phyloP scores from a whole-genome alignment of 2,329 filamentous ascomycete genomes.

The Penicillium hesseltinei region DNA sequence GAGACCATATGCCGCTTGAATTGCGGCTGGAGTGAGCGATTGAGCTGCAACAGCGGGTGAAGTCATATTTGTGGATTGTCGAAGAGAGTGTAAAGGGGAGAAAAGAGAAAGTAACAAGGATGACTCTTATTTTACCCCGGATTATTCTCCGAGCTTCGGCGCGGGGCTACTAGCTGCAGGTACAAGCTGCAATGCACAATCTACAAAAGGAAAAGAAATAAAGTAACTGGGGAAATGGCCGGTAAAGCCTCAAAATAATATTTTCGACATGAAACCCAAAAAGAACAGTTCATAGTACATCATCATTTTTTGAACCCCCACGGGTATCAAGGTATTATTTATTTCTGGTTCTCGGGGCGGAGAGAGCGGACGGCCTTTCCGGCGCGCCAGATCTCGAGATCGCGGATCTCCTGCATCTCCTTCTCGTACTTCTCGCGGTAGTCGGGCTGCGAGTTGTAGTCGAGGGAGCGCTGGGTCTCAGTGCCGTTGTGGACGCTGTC shows the following conservation, averaged over 20 bases:
- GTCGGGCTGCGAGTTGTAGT: constrained; percentile 93
- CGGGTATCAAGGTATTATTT: constrained; percentile 42
- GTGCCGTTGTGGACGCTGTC: constrained; percentile 84
- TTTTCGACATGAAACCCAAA: constrained; percentile 21
- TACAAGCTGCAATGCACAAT: not conserved
- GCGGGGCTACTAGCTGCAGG: not conserved
- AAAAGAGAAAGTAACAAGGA: not conserved
- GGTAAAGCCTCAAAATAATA: constrained; percentile 9
- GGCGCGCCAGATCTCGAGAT: constrained; percentile 98
- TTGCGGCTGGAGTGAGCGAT: constrained; percentile 68
- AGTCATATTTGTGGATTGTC: constrained; percentile 39
- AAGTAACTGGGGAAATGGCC: constrained; percentile 6
- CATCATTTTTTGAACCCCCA: constrained; percentile 35
- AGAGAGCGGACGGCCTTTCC: constrained; percentile 91
- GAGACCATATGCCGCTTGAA: constrained; percentile 68
- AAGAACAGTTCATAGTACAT: constrained; percentile 35
- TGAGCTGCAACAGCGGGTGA: constrained; percentile 30
- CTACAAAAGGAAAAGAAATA: not conserved
- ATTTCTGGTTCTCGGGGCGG: constrained; percentile 84
- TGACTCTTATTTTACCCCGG: constrained; percentile 9
- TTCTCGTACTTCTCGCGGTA: constrained; percentile 97
- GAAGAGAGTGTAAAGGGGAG: not conserved
- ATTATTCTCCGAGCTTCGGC: constrained; percentile 6
- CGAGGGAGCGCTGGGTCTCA: constrained; percentile 94
- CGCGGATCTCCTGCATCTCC: constrained; percentile 97